These are phyloP conservation scores for Coemansia sp. DNA, from an alignment of 192 early-diverging fungal species.

Conservation along the genomic window DNA sequence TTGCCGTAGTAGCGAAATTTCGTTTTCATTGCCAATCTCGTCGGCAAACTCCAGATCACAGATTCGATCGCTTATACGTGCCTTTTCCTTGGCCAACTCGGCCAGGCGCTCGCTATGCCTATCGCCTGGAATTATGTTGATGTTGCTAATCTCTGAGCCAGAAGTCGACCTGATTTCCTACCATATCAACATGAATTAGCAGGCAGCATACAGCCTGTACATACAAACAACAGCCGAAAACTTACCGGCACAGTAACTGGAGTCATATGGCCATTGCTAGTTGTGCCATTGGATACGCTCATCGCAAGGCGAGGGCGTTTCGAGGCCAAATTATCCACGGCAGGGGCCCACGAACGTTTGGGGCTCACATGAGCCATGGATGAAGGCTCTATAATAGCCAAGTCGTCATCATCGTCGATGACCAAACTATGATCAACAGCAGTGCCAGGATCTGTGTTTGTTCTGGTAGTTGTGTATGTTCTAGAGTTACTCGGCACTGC, in stretches of 20 bases:
- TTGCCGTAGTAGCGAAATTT: slow-evolving; percentile 43
- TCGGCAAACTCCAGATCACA: slow-evolving; percentile 53
- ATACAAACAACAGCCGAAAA: background rate
- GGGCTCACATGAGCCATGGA: background rate
- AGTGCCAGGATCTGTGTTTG: background rate
- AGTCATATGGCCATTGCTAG: background rate
- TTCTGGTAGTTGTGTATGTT: too few relatives aligned
- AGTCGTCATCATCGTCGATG: slow-evolving; percentile 19
- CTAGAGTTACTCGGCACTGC: background rate
- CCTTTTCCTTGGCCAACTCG: slow-evolving; percentile 38
- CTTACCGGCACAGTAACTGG: slow-evolving; percentile 1
- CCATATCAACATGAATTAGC: too few relatives aligned
- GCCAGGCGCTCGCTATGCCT: slow-evolving; percentile 3
- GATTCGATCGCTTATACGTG: slow-evolving; percentile 50
- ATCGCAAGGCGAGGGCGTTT: slow-evolving; percentile 5
- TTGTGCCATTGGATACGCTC: background rate
- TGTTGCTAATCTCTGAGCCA: too few relatives aligned
- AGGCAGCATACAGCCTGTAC: too few relatives aligned
- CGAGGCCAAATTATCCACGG: background rate
- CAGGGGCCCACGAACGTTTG: slow-evolving; percentile 5
- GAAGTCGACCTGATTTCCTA: too few relatives aligned
- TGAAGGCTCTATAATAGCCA: slow-evolving; percentile 16
- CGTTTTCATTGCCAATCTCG: slow-evolving; percentile 43
- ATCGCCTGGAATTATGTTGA: background rate
- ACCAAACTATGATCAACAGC: slow-evolving; percentile 26